Base-by-base conservation (phyloP, 2,329 filamentous ascomycete species). In the Conoideocrella luteorostrata region DNA sequence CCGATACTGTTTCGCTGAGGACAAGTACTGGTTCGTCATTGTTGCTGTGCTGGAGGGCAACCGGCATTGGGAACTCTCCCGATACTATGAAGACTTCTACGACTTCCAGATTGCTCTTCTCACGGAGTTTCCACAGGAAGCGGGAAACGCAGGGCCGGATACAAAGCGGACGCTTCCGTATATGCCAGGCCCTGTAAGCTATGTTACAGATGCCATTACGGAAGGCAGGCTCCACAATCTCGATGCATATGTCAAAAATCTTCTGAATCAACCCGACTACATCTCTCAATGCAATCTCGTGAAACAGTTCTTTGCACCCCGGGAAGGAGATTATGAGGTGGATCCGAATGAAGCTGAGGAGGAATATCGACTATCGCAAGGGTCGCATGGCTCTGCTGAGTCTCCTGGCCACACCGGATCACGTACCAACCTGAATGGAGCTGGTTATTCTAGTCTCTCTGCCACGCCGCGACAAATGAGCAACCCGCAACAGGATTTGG, bases 11-110 rank as follows among this genome's bases (percentile, higher is more conserved):
- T 97, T 94, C 58, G 88, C 89, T 47, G 91, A 97, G 60, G 90
- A 96, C 55, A 96, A 96, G 63, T 97, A 97, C 66, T 97, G 93
- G 88, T 98, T 97, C 59, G 87, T 96, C 43, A 91, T 98, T 47
- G 90, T 96, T 63, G 88, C 87, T 20, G 77, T 84, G 56, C 79
- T 97, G 64, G 88, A 95, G 58, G 90, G 97, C 60, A 90, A 89
- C 38, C 78, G 87, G 37, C 84, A 87, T 59, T 97, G 90, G 89
- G 90, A 96, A 61, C 70, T 98, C 39, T 91, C 88, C 30, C 82
- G 93, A 50, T 93, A 95, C 59, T 98, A 98, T 59, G 89, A 97
- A 63, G 93, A 97, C 68, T 98, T 98, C 61, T 98, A 97, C 67
- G 93, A 97, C 64, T 91, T 97, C 63, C 93, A 98, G 63, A 97